Evolutionary conservation across 495 filamentous ascomycete species (phyloP).

Genomic region (Talaromyces thailandensis): DNA sequence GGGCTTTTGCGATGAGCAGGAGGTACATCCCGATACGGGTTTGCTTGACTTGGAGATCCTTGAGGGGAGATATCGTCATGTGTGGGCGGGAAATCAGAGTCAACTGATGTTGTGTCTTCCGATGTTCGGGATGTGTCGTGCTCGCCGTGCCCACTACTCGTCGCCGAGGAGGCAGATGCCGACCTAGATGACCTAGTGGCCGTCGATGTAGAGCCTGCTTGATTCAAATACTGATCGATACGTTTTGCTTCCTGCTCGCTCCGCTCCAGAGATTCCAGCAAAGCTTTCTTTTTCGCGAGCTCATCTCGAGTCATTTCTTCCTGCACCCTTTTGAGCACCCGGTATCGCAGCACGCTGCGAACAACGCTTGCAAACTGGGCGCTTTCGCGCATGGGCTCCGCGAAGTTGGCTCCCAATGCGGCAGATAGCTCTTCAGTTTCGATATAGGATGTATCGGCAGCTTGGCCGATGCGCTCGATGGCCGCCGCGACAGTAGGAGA

Average conservation of each 20-base stretch:
- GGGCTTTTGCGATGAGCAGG: conserved; percentile 57
- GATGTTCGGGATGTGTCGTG: conserved; percentile 25
- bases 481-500: conserved; percentile 81
- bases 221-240: conserved; percentile 83
- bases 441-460: conserved; percentile 91
- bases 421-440: conserved; percentile 85
- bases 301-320: conserved; percentile 96
- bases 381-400: conserved; percentile 93
- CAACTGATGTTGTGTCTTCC: conserved; percentile 73
- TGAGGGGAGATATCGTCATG: conserved; percentile 62
- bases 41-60: conserved; percentile 46
- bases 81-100: conserved; percentile 89
- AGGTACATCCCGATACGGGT: conserved; percentile 20
- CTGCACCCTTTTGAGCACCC: conserved; percentile 86
- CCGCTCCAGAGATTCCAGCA: conserved; percentile 74
- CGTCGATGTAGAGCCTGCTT: conserved; percentile 40
- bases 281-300: conserved; percentile 65
- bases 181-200: conserved; percentile 53
- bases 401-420: conserved; percentile 78
- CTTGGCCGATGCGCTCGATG: conserved; percentile 90
- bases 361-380: conserved; percentile 96
- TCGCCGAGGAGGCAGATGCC: conserved; percentile 45
- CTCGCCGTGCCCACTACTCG: conserved; percentile 39
- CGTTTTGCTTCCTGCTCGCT: conserved; percentile 87
- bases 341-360: conserved; percentile 73